These are phyloP conservation scores for Corymbia citriodora DNA, from an alignment of 441 rosid species.

Conservation along the genomic window DNA sequence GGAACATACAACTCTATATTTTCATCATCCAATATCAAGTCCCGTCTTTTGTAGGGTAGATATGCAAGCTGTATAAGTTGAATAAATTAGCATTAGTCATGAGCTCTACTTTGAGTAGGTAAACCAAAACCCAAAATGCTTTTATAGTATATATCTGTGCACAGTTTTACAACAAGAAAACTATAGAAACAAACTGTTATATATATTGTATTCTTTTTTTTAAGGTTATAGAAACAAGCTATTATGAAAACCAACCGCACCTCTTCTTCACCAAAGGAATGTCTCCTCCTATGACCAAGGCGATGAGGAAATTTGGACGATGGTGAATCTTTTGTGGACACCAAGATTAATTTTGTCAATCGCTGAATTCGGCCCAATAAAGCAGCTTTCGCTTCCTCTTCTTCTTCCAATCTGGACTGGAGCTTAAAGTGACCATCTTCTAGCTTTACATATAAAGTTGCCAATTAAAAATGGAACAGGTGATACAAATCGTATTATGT, in stretches of 20 bases:
- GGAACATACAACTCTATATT: constrained; percentile 74
- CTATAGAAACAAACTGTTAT: background rate
- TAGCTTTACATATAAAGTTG: constrained; percentile 53
- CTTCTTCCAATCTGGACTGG: constrained; percentile 91
- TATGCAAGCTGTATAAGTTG: constrained; percentile 74
- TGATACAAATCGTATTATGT: background rate
- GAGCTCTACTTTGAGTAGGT: background rate
- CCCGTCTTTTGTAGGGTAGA: constrained; percentile 91
- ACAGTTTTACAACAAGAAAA: background rate
- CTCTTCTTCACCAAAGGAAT: constrained; percentile 99
- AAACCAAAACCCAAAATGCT: background rate
- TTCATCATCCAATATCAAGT: constrained; percentile 86
- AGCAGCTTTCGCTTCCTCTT: constrained; percentile 99
- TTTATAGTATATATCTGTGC: background rate
- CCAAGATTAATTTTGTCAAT: constrained; percentile 91
- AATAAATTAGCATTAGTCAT: background rate
- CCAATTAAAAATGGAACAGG: constrained; percentile 18
- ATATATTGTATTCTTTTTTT: background rate
- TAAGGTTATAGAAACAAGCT: background rate
- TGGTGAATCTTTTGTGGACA: constrained; percentile 85
- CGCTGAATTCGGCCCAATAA: constrained; percentile 91
- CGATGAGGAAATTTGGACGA: constrained; percentile 64
- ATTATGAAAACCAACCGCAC: constrained; percentile 26
- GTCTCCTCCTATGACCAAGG: constrained; percentile 82
- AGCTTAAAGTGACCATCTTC: constrained; percentile 98